Evolutionary conservation across 306 rosid genomes (phyloP).

Genomic region (Morella rubra): DNA sequence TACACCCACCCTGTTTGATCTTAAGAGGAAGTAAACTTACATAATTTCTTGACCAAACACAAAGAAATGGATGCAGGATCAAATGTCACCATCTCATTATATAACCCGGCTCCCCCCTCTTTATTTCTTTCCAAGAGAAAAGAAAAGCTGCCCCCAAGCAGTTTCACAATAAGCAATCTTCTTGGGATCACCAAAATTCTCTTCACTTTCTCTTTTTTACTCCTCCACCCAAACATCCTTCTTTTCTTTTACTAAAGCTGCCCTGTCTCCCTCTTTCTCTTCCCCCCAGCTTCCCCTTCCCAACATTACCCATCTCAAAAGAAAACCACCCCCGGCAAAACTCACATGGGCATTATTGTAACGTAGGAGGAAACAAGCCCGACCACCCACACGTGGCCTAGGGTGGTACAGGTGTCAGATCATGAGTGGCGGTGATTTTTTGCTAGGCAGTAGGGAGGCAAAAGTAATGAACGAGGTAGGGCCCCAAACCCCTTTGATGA

Average conservation of each 20-base stretch:
- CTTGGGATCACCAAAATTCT: constrained; percentile 76
- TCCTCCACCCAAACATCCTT: constrained; percentile 36
- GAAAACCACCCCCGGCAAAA: background rate
- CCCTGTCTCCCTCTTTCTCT: constrained; percentile 32
- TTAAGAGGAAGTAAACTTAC: too few species aligned
- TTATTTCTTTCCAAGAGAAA: constrained; percentile 24
- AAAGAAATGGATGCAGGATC: constrained; percentile 5
- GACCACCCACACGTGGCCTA: constrained; percentile 32
- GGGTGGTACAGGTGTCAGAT: constrained; percentile 27
- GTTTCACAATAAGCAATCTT: constrained; percentile 43
- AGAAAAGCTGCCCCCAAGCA: constrained; percentile 43
- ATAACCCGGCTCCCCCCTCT: background rate
- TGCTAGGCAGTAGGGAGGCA: constrained; percentile 51
- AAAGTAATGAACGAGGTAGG: constrained; percentile 41
- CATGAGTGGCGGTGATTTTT: constrained; percentile 35
- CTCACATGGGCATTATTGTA: constrained; percentile 20
- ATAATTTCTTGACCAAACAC: background rate
- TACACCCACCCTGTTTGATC: too few species aligned
- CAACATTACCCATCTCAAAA: constrained; percentile 33
- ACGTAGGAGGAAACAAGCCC: constrained; percentile 18
- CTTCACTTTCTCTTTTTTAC: constrained; percentile 37
- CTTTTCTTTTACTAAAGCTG: constrained; percentile 74
- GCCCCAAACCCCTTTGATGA: constrained; percentile 23
- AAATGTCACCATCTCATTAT: constrained; percentile 17
- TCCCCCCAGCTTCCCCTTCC: constrained; percentile 41